These are phyloP conservation scores for Nemophila menziesii DNA, from an alignment of 257 asterid genomes.

Conservation along the genomic window DNA sequence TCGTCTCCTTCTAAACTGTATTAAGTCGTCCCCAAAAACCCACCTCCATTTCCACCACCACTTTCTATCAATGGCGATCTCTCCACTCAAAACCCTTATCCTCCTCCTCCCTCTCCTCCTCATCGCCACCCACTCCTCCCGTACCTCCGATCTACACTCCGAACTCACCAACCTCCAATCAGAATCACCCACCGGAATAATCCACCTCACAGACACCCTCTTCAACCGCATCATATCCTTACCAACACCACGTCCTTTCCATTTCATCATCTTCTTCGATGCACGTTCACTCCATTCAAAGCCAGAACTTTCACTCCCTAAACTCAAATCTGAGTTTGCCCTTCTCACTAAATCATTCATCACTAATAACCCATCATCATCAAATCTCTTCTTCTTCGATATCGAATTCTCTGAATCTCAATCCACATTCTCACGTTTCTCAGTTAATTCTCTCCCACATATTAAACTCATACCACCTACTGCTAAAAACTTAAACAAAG, in stretches of 20 bases:
- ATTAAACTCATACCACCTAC: constrained; percentile 56
- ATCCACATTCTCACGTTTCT: constrained; percentile 45
- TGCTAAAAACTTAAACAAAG: constrained; percentile 40
- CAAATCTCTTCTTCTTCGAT: constrained; percentile 52
- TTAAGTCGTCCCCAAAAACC: neutral
- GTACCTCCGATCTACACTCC: constrained; percentile 20
- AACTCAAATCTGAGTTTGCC: constrained; percentile 50
- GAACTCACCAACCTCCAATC: constrained; percentile 50
- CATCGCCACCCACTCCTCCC: constrained; percentile 13
- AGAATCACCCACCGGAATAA: constrained; percentile 38
- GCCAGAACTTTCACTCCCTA: constrained; percentile 43
- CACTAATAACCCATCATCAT: constrained; percentile 39
- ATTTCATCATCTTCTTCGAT: constrained; percentile 67
- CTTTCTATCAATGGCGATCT: constrained; percentile 31
- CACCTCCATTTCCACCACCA: neutral
- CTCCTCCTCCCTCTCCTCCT: constrained; percentile 19
- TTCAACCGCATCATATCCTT: constrained; percentile 43
- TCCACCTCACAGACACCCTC: constrained; percentile 49
- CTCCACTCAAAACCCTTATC: constrained; percentile 16
- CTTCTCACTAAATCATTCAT: constrained; percentile 48
- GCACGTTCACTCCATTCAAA: constrained; percentile 63
- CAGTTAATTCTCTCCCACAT: constrained; percentile 68
- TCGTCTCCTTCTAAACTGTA: neutral
- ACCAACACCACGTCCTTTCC: constrained; percentile 66
- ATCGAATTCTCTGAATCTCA: constrained; percentile 66